These are phyloP conservation scores for Asterochloris erici DNA, from an alignment of 139 green algal species.

Conservation along the genomic window DNA sequence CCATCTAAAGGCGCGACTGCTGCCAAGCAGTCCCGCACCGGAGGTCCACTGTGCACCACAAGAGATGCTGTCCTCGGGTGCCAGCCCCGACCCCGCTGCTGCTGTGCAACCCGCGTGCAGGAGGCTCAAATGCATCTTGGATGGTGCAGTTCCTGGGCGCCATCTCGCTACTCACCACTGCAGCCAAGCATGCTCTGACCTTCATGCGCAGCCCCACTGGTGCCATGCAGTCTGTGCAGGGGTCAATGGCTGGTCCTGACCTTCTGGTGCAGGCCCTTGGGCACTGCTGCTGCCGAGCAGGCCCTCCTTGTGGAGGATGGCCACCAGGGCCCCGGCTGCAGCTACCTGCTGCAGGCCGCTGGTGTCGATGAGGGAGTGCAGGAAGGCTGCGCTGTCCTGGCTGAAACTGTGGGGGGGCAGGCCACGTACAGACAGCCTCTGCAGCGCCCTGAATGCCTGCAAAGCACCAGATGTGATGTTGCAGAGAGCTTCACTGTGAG, in stretches of 20 bases:
- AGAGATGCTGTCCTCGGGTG: too few relatives aligned
- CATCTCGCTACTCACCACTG: too few relatives aligned
- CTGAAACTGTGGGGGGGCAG: background rate
- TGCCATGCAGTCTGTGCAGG: background rate
- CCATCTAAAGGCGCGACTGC: too few relatives aligned
- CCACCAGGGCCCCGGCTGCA: conserved; percentile 55
- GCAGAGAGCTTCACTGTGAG: background rate
- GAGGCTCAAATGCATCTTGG: too few relatives aligned
- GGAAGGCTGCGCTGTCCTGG: conserved; percentile 20
- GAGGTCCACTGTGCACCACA: too few relatives aligned
- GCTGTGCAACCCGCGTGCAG: too few relatives aligned
- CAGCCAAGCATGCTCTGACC: too few relatives aligned
- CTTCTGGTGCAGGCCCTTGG: too few relatives aligned
- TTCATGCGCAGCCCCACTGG: too few relatives aligned
- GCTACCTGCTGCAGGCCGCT: conserved; percentile 33
- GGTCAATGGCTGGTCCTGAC: background rate
- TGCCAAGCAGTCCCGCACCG: too few relatives aligned
- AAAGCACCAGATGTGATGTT: background rate
- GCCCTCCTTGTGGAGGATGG: conserved; percentile 35
- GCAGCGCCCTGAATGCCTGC: background rate
- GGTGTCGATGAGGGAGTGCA: conserved; percentile 32
- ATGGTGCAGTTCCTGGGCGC: too few relatives aligned
- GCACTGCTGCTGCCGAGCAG: background rate
- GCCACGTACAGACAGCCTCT: conserved; percentile 17
- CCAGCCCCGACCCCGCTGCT: too few relatives aligned